These are phyloP conservation scores for Pterulicium gracile DNA, from an alignment of 1,284 basidiomycete genomes.

Conservation along the genomic window DNA sequence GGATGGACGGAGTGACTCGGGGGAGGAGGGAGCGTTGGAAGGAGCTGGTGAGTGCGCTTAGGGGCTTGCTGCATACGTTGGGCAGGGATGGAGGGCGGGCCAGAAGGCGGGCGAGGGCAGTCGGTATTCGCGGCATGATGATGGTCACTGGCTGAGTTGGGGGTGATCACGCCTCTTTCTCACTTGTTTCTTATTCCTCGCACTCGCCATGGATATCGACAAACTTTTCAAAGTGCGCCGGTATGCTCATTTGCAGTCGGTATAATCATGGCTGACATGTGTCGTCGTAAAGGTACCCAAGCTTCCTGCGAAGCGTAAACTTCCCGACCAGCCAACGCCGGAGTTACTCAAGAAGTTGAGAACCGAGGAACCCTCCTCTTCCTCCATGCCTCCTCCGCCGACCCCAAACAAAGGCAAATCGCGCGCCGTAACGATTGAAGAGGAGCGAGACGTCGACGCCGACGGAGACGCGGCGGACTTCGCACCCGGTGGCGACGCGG, in stretches of 20 bases:
- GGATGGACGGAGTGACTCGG: conserved; percentile 4
- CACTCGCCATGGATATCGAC: conserved; percentile 59
- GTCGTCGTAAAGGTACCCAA: conserved; percentile 48
- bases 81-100: conserved; percentile 2
- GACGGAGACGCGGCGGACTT: conserved; percentile 32
- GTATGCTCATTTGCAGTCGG: conserved; percentile 1
- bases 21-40: not conserved
- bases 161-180: not conserved
- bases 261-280: conserved; percentile 1
- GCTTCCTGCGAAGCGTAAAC: conserved; percentile 64
- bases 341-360: conserved; percentile 75
- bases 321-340: conserved; percentile 74
- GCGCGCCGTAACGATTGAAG: conserved; percentile 10
- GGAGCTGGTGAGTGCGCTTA: not conserved
- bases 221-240: conserved; percentile 65
- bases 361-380: conserved; percentile 29
- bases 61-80: not conserved
- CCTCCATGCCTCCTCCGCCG: conserved; percentile 7
- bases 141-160: not conserved
- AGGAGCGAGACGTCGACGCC: conserved; percentile 16
- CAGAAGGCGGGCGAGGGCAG: not conserved
- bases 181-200: conserved; percentile 3
- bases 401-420: not conserved
- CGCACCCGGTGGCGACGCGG: conserved; percentile 76
- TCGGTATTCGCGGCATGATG: conserved; percentile 4